Evolutionary conservation across 202 grass and related monocot genomes (phyloP), one percentile per base, ranked within the genome.

Genomic region (Hordeum pubiflorum): DNA sequence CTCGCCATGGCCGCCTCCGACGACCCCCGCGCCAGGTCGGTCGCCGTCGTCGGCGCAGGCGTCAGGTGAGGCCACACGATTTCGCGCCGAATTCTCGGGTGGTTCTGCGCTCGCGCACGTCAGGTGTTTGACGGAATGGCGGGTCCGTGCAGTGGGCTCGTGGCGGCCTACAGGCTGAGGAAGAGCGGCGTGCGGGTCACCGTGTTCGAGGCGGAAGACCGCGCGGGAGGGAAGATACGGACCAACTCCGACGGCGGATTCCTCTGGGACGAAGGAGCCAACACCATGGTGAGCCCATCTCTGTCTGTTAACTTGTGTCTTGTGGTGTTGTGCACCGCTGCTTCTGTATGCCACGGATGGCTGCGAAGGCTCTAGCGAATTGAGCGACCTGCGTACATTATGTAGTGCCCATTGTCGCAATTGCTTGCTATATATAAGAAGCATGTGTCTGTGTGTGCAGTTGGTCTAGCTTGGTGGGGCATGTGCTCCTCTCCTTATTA

Each of bases 251-350:
- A 95, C 82, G 4, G 65, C 71, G 96, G 96, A 18, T 91, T 90
- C 80, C 71, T 98, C 80, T 98, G 96, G 92, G 96, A 98, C 81
- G 96, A 98, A 91, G 96, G 96, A 63, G 92, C 96, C 60, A 98
- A 98, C 82, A 98, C 92, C 44, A 95, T 98, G 96, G 96, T 98
- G 84, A 87, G 86, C 24, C 32, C 74, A 17, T 56, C 61, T 64
- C 18, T 37, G 18, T 32, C 22, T 58, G 24, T 17, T 52, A 23
- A 18, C 14, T 29, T 29, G 27, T 62, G 13, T 12, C 15, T 38
- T 59, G 48, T 23, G 23, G 5, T 26, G 23, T 0, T 7, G 23
- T 78, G 72, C 44, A 11, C 63, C n/a, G 43, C 27, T 58, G 11
- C 15, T 27, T 56, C 33, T 10, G 4, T 69, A n/a, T 64, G 55